Evolutionary conservation across 2,329 filamentous ascomycete genomes (phyloP).

Genomic region (Cylindrodendrum hubeiense): DNA sequence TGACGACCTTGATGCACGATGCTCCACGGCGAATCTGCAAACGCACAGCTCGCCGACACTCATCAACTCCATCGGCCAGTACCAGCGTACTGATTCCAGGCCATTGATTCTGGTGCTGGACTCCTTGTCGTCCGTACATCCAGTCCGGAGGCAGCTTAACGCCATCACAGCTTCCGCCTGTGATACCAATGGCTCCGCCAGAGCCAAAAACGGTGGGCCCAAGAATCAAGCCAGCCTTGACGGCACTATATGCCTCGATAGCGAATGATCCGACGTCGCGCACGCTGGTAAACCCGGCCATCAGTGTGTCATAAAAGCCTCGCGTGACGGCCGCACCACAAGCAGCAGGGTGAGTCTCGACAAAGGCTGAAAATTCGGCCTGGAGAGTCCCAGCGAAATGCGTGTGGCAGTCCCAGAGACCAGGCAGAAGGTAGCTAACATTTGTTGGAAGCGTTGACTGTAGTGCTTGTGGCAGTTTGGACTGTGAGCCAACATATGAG

Average conservation of each 20-base stretch:
- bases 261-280: constrained; percentile 62
- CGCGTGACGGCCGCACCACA: neutral
- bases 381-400: constrained; percentile 57
- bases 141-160: neutral
- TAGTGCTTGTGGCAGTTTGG: neutral
- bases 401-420: constrained; percentile 66
- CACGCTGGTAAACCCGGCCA: constrained; percentile 63
- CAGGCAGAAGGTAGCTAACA: constrained; percentile 59
- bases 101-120: constrained; percentile 37
- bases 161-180: constrained; percentile 60
- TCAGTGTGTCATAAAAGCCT: constrained; percentile 52
- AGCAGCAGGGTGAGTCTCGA: constrained; percentile 3
- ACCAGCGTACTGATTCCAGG: constrained; percentile 47
- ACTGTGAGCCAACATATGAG: neutral
- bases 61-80: constrained; percentile 55
- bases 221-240: constrained; percentile 58
- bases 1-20: constrained; percentile 55
- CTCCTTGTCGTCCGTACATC: neutral
- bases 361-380: neutral
- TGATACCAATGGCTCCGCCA: constrained; percentile 58
- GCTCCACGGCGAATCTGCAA: constrained; percentile 56
- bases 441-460: neutral
- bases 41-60: constrained; percentile 54
- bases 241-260: constrained; percentile 56
- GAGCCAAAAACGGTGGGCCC: constrained; percentile 64